Evolutionary conservation across 2,329 filamentous ascomycete genomes (phyloP), one percentile per base, ranked within the genome.

Genomic region (Nemania sp.): DNA sequence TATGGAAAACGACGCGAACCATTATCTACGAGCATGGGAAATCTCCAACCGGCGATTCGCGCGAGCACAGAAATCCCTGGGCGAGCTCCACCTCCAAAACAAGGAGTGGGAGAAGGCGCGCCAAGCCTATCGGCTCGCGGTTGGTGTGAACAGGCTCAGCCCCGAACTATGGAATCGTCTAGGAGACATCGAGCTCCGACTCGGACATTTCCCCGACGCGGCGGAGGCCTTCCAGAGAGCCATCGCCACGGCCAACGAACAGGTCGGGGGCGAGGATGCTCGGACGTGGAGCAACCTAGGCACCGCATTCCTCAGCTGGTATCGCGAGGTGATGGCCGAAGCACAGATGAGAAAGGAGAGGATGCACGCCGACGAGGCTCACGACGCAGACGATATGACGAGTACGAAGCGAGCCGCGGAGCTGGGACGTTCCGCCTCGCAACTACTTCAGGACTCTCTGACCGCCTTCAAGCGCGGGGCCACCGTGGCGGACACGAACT

Each of bases 251-350:
- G 78, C 82, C 0, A 81, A 78, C 34, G 81, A 82, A 34, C 75
- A 75, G 1, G 83, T 91, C 11, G 95, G 97, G 49, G 93, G 96
- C 25, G 88, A 89, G 54, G 93, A 97, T 71, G 94, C 93, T 0
- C 87, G 96, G 71, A 92, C 91, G 0, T 99, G 95, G 92, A 96
- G 90, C 69, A 99, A 99, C 72, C 83, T 99, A 20, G 95, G 93
- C 0, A 92, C 90, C 1, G 89, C 94, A 0, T 82, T 98, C 1
- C 85, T 91, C 66, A 89, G 87, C 60, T 79, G 90, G 64, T 92
- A 84, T 75, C 81, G 78, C 45, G 83, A 86, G 68, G 74, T 80
- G 0, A 65, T 80, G 3, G 76, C 80, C 3, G 76, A 78, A 53
- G 62, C 72, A n/a, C 71, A 76, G 20, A 61, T 54, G 3, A 61